Evolutionary conservation across 306 rosid genomes (phyloP), one percentile per base, ranked within the genome.

Genomic region (Sesbania bispinosa): DNA sequence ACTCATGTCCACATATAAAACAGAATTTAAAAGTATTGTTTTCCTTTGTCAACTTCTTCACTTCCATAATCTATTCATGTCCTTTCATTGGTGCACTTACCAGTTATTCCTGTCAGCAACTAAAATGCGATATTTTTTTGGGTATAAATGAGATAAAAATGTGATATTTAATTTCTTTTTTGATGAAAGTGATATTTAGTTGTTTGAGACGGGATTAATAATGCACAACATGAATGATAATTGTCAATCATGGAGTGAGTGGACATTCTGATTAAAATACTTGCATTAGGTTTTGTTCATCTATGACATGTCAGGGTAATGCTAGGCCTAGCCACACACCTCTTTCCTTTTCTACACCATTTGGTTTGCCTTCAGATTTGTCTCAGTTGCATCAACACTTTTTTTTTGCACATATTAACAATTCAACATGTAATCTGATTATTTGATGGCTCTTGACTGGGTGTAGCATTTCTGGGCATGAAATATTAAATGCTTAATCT

Each of bases 401-500:
- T 10, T 2, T 16, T 62, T 62, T 52, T 53, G 18, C 60, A 30
- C 42, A 70, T 39, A 39, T 21, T n/a, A n/a, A n/a, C n/a, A n/a
- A n/a, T n/a, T n/a, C 43, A 16, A 14, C 30, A 51, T 61, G 50
- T 32, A 77, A 53, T 55, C n/a, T n/a, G n/a, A n/a, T n/a, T n/a
- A n/a, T 55, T n/a, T 7, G 35, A 43, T 5, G 26, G 35, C 53
- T 10, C 27, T 33, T 54, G 10, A 36, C 65, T 54, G 20, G 65
- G 67, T 43, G 20, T 5, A 19, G 70, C 66, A 50, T 73, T 66
- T 58, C 26, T 39, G 66, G 66, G 67, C 27, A 66, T 79, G 32
- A 73, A 72, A 16, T 32, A n/a, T n/a, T n/a, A 57, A 73, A 79
- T 46, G 29, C 64, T 14, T 68, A 51, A 51, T n/a, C 53, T 18